Percentiles rank a stretch among this genome's conserved stretches.
Conservation (phyloP, 192 early-diverging fungal genomes). For the Jimgerdemannia lactiflua region DNA sequence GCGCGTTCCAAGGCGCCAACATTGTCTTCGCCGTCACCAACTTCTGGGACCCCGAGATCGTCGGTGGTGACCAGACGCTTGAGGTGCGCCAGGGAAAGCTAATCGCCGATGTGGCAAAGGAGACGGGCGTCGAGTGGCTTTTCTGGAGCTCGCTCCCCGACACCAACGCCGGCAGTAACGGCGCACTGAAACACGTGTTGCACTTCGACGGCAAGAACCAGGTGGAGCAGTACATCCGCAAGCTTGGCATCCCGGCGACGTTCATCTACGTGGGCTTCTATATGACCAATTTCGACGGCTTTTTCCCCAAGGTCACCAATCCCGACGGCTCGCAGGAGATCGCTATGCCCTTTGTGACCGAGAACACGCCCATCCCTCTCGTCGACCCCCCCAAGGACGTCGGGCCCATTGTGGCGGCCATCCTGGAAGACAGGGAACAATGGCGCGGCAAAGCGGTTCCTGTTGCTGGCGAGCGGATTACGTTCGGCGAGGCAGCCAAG, state of each 20-base stretch:
- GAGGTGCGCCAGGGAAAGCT: slow-evolving; percentile 12
- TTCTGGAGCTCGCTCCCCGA: not conserved
- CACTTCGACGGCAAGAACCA: slow-evolving; percentile 10
- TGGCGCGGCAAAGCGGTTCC: slow-evolving; percentile 4
- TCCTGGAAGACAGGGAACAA: not conserved
- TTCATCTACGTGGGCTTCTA: slow-evolving; percentile 8
- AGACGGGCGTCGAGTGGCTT: not conserved
- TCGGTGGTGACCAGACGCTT: slow-evolving; percentile 1
- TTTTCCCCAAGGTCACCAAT: not conserved
- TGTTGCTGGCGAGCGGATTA: slow-evolving; percentile 6
- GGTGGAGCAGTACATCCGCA: slow-evolving; percentile 1
- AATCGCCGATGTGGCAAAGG: slow-evolving; percentile 7
- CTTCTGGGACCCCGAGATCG: slow-evolving; percentile 12
- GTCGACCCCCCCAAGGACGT: not conserved
- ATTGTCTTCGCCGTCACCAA: slow-evolving; percentile 9
- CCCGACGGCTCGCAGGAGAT: not conserved
- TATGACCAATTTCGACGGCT: slow-evolving; percentile 2
- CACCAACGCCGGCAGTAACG: slow-evolving; percentile 2
- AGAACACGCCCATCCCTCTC: slow-evolving; percentile 1
- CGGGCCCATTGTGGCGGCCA: too few relatives aligned
- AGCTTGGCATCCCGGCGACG: slow-evolving; percentile 1
- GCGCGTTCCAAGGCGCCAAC: slow-evolving; percentile 6
- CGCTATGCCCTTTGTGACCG: not conserved
- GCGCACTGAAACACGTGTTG: not conserved
- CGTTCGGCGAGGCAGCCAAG: not conserved